A percentile compares a stretch with the other conserved stretches of the same genome.
These are phyloP conservation scores for Carex pumila DNA, from an alignment of 176 grass and related monocot species.

Conservation along the genomic window DNA sequence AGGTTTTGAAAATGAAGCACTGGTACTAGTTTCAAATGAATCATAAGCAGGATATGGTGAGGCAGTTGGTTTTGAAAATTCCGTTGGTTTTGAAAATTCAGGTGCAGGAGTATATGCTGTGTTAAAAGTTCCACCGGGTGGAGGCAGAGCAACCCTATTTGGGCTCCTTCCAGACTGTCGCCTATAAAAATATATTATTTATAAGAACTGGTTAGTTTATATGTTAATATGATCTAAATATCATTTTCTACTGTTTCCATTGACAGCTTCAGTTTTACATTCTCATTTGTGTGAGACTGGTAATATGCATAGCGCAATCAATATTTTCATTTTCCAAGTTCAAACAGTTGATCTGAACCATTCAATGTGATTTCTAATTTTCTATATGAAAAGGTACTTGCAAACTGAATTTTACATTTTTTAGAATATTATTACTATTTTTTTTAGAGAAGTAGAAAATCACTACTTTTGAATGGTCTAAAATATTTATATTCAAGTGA, in stretches of 20 bases:
- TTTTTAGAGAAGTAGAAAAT: too few species aligned
- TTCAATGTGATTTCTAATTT: too few species aligned
- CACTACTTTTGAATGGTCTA: too few species aligned
- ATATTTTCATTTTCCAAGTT: too few species aligned
- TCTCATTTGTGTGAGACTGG: too few species aligned
- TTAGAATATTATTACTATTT: too few species aligned
- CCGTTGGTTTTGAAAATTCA: slow-evolving; percentile 15
- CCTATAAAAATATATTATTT: slow-evolving; percentile 36
- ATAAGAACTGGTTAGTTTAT: slow-evolving; percentile 22
- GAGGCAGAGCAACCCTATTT: slow-evolving; percentile 69
- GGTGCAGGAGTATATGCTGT: background rate
- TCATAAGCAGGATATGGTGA: background rate
- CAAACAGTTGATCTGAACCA: too few species aligned
- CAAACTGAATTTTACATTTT: too few species aligned
- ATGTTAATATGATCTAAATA: background rate
- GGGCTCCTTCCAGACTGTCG: slow-evolving; percentile 35
- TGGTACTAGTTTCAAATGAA: background rate
- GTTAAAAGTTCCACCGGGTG: slow-evolving; percentile 23
- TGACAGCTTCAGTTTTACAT: background rate
- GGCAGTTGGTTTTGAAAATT: slow-evolving; percentile 10
- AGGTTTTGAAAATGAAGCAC: background rate
- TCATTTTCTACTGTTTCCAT: background rate
- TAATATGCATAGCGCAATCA: too few species aligned
- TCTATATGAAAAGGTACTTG: too few species aligned
- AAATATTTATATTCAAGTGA: too few species aligned